phyloP scores from a whole-genome alignment of 352 stramenopile genomes.

The Aphanomyces stellatus region DNA sequence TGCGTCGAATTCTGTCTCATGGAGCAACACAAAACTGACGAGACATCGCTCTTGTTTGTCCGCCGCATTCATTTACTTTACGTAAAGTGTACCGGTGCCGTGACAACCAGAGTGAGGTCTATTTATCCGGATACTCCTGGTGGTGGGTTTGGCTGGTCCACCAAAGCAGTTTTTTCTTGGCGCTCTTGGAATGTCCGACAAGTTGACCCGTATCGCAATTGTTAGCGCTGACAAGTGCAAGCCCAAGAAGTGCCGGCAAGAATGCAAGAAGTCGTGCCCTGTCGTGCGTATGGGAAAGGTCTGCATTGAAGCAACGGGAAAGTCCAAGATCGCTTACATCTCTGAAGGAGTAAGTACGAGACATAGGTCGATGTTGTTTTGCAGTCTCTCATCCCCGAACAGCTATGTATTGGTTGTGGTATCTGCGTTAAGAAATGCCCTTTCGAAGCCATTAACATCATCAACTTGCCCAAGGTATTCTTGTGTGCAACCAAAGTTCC shows the following conservation, averaged over 20 bases:
- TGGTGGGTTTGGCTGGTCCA: conserved; percentile 8
- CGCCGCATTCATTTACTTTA: neutral
- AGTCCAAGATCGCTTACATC: conserved; percentile 97
- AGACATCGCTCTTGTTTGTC: neutral
- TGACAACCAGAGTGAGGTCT: neutral
- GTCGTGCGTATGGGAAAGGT: conserved; percentile 99
- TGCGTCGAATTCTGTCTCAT: too few species aligned
- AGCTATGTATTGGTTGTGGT: conserved; percentile 99
- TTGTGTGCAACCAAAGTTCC: neutral
- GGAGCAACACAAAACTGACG: too few species aligned
- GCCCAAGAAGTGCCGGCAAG: conserved; percentile 97
- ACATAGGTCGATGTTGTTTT: neutral
- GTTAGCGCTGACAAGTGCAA: conserved; percentile 98
- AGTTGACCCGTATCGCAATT: conserved; percentile 98
- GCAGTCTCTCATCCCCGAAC: neutral
- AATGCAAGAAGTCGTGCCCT: conserved; percentile 99
- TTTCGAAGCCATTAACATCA: conserved; percentile 99
- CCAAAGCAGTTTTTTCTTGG: neutral
- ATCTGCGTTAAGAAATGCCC: conserved; percentile 99
- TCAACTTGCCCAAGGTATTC: conserved; percentile 97
- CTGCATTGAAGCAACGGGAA: conserved; percentile 98
- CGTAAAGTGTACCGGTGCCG: too few species aligned
- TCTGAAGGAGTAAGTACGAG: conserved; percentile 75
- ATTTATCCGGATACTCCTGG: neutral
- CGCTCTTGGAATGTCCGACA: conserved; percentile 61